These are phyloP conservation scores for Thalassiosira livingstoniorum DNA, from an alignment of 352 stramenopile species.

Conservation along the genomic window DNA sequence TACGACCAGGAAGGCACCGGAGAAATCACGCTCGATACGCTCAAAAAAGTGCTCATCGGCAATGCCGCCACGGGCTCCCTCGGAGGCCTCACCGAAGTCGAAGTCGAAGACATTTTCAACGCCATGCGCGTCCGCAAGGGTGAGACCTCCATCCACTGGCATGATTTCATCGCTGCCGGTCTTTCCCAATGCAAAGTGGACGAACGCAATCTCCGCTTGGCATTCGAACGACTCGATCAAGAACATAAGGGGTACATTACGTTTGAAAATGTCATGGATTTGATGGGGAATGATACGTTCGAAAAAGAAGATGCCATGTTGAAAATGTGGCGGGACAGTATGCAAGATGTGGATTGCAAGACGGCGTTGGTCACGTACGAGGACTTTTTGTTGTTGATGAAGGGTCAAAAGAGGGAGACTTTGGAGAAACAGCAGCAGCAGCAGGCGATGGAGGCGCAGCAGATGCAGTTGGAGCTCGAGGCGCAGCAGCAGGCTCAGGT, in stretches of 20 bases:
- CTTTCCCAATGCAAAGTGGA: constrained; percentile 84
- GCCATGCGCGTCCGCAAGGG: constrained; percentile 80
- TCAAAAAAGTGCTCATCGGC: constrained; percentile 80
- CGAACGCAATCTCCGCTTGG: constrained; percentile 83
- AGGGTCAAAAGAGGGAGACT: constrained; percentile 71
- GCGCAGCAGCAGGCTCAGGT: too few relatives aligned
- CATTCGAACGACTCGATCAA: constrained; percentile 88
- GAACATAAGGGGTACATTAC: constrained; percentile 93
- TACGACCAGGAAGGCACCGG: constrained; percentile 85
- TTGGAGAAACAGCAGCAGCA: too few relatives aligned
- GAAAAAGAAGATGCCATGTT: constrained; percentile 75
- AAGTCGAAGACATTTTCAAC: constrained; percentile 87
- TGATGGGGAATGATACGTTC: constrained; percentile 72
- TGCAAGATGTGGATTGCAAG: constrained; percentile 70
- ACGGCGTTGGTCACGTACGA: constrained; percentile 70
- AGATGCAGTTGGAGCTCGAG: too few relatives aligned
- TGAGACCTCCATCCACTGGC: constrained; percentile 85
- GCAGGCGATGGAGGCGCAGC: too few relatives aligned
- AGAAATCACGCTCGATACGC: constrained; percentile 81
- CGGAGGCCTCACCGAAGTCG: constrained; percentile 78
- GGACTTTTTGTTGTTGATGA: constrained; percentile 84
- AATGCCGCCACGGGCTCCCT: constrained; percentile 78
- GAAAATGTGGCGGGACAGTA: constrained; percentile 76
- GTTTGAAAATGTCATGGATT: constrained; percentile 83
- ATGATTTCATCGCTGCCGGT: constrained; percentile 87